Base-by-base conservation (phyloP, 139 green algal genomes). In the Chlorella sp. region DNA sequence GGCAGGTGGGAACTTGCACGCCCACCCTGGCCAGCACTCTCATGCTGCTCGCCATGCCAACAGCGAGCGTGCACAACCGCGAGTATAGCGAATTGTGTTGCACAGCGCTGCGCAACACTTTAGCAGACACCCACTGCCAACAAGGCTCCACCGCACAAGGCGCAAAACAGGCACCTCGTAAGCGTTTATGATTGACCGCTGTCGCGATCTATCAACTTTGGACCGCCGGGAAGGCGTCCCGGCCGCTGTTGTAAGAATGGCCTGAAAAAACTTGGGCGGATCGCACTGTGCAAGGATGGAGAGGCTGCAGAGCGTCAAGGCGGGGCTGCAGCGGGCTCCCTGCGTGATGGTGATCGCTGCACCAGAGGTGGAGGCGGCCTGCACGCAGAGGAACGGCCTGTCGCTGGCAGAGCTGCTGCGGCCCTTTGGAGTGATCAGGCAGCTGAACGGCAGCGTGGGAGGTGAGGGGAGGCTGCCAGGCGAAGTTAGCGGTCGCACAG, bases 381-480 rank as follows among this genome's bases (percentile, higher is more conserved):
- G 93, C 39, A 75, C 81, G 3, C 37, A 87, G 21, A 88, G 86
- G 14, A 98, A 96, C 71, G 96, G 96, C 0, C 90, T 98, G 15
- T 92, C 53, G 3, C 66, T 98, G 28, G 94, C 96, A 0, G 96
- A 98, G 79, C 71, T 98, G 64, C 89, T 98, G 69, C 90, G 96
- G 3, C 96, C 96, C 0, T 94, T 94, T 89, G 93, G 94, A 30
- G 90, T 92, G 16, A 86, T 97, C 9, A 89, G 93, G 37, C 87
- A 96, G 83, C 91, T 98, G 36, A 97, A 97, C 66, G 96, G 96
- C 96, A 88, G 79, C 2, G 68, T 91, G 21, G 90, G 89, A 88
- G 94, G 48, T 77, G 69, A 57, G 84, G 3, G 0, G 14, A 19
- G 39, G 40, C 18, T 21, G 21, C 24, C 19, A 0, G 9, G 39